Evolutionary conservation across 179 eudicot species (phyloP), one percentile per base, ranked within the genome.

Genomic region (Heliamphora pulchella): DNA sequence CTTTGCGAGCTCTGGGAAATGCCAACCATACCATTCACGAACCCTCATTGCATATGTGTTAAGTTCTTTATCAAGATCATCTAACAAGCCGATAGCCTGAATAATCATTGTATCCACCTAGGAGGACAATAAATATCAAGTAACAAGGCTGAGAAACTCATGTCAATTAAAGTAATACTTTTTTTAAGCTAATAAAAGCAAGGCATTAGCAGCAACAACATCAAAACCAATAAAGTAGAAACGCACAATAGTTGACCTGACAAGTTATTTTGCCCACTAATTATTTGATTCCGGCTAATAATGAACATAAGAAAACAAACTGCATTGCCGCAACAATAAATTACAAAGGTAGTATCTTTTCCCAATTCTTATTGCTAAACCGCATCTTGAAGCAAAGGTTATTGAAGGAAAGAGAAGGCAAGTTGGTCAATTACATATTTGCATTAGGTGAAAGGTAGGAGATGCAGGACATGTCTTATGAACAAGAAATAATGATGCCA

Each of bases 11-110:
- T 94, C 97, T 0, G 98, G 98, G 78, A 94, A 94, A 91, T 94
- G 98, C 98, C 98, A 94, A n/a, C 98, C 98, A 84, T 93, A 94
- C 98, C 98, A 94, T 82, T 94, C 98, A 39, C 94, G 87, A 41
- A 93, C 98, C 80, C 97, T 93, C 98, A 93, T 94, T 43, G 97
- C 97, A 85, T 93, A 94, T 46, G 97, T 95, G 81, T 95, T 93
- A 31, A 95, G 90, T 87, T 95, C 98, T 80, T 95, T 95, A 82
- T 95, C 97, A 85, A 95, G 97, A 81, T 93, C 98, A 88, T 95
- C 98, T 89, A 95, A 88, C 88, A 93, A 85, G 41, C 98, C 94
- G 74, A 95, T 95, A 57, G 97, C 98, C 86, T 95, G 98, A 81
- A 95, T 90, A 63, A 95, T 93, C 98, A 95, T 95, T 44, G 98